phyloP scores from a whole-genome alignment of 495 filamentous ascomycete genomes.

The Tuber calosporum region DNA sequence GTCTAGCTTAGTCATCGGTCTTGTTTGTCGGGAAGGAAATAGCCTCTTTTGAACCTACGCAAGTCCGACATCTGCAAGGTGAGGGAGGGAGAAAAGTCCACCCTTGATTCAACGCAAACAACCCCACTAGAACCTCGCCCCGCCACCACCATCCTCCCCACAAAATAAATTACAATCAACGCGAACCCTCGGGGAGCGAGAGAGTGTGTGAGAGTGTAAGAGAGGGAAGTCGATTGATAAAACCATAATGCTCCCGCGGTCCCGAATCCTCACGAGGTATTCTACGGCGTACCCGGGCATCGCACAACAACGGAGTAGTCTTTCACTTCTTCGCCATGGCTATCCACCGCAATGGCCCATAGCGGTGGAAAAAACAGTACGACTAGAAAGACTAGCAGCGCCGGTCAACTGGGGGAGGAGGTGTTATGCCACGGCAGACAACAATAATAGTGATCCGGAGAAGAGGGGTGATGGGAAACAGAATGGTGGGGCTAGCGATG shows the following conservation, averaged over 20 bases:
- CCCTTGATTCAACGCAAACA: not conserved
- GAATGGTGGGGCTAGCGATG: not conserved
- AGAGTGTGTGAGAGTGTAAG: not conserved
- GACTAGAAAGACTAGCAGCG: not conserved
- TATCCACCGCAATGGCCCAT: slow-evolving; percentile 4
- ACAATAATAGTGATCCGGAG: slow-evolving; percentile 11
- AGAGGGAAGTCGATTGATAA: not conserved
- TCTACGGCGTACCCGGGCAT: slow-evolving; percentile 16
- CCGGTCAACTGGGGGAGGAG: slow-evolving; percentile 7
- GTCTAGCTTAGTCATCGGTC: not conserved
- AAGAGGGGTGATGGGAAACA: not conserved
- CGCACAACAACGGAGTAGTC: slow-evolving; percentile 12
- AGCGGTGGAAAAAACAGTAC: not conserved
- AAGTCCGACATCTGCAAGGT: not conserved
- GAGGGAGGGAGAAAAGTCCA: not conserved
- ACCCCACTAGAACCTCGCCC: not conserved
- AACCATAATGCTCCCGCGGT: slow-evolving; percentile 32
- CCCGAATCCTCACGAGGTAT: slow-evolving; percentile 33
- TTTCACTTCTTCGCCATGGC: slow-evolving; percentile 14
- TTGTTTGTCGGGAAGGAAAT: not conserved
- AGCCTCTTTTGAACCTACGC: not conserved
- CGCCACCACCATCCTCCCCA: not conserved
- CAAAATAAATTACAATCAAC: not conserved
- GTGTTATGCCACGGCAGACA: slow-evolving; percentile 18
- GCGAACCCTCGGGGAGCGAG: not conserved